Evolutionary conservation across 177 flowering plant genomes (phyloP).

Genomic region (Vitis hybrid): DNA sequence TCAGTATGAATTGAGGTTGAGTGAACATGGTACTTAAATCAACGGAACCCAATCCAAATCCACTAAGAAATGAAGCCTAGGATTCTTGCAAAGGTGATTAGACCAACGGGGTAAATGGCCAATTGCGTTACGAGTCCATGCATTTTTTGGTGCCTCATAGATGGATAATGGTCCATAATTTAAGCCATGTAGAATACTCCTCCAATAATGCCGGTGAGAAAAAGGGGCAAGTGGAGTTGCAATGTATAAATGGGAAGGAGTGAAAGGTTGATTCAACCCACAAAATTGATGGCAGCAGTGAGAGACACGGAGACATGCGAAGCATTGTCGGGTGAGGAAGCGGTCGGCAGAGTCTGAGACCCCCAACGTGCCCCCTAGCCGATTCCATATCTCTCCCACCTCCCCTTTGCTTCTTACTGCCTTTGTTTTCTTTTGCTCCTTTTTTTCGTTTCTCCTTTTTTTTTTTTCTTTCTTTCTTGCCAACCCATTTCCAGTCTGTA

Average conservation of each 20-base stretch:
- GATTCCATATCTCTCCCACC: slow-evolving; percentile 2
- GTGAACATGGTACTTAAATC: no score
- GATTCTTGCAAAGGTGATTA: no score
- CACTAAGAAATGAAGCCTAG: no score
- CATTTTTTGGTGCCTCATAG: no score
- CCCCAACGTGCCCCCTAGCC: slow-evolving; percentile 8
- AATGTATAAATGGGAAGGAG: no score
- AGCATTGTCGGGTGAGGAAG: slow-evolving; percentile 9
- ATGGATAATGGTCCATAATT: no score
- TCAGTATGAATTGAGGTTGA: no score
- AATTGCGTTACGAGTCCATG: no score
- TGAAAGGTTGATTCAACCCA: slow-evolving; percentile 4
- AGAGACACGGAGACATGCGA: slow-evolving; percentile 14
- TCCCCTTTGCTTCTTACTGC: not conserved
- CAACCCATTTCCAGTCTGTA: slow-evolving; percentile 21
- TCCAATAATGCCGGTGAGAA: not conserved
- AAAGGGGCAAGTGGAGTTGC: no score
- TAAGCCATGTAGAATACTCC: no score
- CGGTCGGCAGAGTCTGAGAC: slow-evolving; percentile 4
- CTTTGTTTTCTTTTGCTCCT: not conserved
- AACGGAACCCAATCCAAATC: no score
- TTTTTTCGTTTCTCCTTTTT: not conserved
- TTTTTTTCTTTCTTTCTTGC: not conserved
- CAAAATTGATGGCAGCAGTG: not conserved
- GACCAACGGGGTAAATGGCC: no score